Conservation (phyloP, 352 stramenopile species). For the Pythium dissotocum region DNA sequence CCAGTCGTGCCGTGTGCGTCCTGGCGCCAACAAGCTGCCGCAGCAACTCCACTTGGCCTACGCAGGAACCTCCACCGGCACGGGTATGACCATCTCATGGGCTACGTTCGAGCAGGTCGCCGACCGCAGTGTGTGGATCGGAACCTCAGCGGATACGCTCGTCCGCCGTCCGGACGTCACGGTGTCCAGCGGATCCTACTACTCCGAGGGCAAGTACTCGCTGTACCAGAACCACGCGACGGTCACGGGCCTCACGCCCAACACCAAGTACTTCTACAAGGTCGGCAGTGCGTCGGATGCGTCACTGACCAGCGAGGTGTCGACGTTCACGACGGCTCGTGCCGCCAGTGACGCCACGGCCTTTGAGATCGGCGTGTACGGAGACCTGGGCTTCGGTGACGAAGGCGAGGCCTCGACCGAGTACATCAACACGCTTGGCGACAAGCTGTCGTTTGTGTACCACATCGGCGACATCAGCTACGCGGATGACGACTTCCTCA, state of each 20-base stretch:
- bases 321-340: conserved; percentile 28
- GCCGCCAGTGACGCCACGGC: background rate
- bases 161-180: background rate
- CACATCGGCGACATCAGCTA: conserved; percentile 49
- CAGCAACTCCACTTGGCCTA: conserved; percentile 36
- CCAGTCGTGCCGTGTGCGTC: conserved; percentile 27
- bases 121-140: conserved; percentile 30
- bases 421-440: conserved; percentile 27
- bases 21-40: conserved; percentile 18
- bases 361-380: conserved; percentile 28
- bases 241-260: conserved; percentile 21
- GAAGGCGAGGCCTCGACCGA: conserved; percentile 21
- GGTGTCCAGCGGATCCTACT: conserved; percentile 24
- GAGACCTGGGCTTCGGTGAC: conserved; percentile 27
- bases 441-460: conserved; percentile 34
- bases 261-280: conserved; percentile 34
- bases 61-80: conserved; percentile 27
- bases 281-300: conserved; percentile 22
- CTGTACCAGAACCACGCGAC: conserved; percentile 33
- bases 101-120: conserved; percentile 23
- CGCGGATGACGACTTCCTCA: conserved; percentile 37
- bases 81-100: conserved; percentile 37
- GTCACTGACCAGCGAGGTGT: too few relatives aligned
- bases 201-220: conserved; percentile 21
- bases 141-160: conserved; percentile 5